These are phyloP conservation scores for Actinomortierella ambigua DNA, from an alignment of 371 early-diverging fungal genomes.

Conservation along the genomic window DNA sequence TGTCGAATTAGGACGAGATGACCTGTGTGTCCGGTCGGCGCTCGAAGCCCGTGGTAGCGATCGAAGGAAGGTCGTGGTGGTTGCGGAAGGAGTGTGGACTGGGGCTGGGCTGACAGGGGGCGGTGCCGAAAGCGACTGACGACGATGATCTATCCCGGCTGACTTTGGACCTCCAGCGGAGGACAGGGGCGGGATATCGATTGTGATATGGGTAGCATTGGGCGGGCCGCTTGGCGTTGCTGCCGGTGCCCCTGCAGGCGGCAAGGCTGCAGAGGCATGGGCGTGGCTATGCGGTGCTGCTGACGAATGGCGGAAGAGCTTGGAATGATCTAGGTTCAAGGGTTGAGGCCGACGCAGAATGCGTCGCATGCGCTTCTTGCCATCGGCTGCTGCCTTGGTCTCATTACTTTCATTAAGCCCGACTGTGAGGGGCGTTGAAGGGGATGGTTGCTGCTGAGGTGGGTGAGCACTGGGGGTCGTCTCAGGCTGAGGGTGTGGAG, in stretches of 20 bases:
- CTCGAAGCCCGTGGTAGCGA: background rate
- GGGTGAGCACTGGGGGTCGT: no score
- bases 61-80: background rate
- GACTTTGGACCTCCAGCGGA: background rate
- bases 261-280: background rate
- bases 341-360: conserved; percentile 32
- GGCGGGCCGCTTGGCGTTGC: conserved; percentile 3
- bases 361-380: conserved; percentile 10
- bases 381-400: no score
- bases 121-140: no score
- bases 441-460: no score
- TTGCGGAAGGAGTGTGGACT: no score
- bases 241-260: conserved; percentile 1
- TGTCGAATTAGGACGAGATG: background rate
- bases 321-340: conserved; percentile 26
- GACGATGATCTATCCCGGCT: no score
- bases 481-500: no score
- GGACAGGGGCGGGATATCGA: background rate
- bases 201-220: background rate
- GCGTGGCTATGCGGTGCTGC: background rate
- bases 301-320: background rate
- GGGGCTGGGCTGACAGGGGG: no score
- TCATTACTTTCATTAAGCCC: no score
- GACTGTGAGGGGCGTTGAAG: no score
- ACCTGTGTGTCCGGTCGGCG: background rate